These are phyloP conservation scores for Aphanomyces cochlioides DNA, from an alignment of 352 stramenopile genomes.

Conservation along the genomic window DNA sequence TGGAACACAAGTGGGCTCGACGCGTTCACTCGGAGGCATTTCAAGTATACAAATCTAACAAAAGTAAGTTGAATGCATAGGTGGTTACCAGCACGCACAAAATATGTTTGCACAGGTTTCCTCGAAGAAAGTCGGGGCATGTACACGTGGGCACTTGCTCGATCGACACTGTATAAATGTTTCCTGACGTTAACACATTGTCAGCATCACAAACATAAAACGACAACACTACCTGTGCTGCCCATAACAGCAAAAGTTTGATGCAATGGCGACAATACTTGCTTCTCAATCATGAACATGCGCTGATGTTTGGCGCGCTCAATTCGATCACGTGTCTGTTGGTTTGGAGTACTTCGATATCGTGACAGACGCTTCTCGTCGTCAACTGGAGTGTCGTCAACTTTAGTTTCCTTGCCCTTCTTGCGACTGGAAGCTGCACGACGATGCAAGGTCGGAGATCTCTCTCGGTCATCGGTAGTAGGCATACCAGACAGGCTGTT, in stretches of 20 bases:
- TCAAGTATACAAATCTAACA: slow-evolving; percentile 10
- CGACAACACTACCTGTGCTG: not conserved
- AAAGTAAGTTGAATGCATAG: not conserved
- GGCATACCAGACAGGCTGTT: too few relatives aligned
- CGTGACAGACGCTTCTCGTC: not conserved
- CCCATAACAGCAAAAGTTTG: slow-evolving; percentile 15
- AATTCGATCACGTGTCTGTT: slow-evolving; percentile 1
- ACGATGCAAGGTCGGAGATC: not conserved
- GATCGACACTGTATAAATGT: slow-evolving; percentile 17
- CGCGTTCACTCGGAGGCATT: slow-evolving; percentile 5
- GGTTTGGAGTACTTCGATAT: not conserved
- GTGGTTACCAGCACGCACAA: not conserved
- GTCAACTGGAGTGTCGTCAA: not conserved
- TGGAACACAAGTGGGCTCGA: slow-evolving; percentile 3
- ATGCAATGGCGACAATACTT: slow-evolving; percentile 1
- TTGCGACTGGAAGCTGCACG: not conserved
- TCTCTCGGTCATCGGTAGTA: too few relatives aligned
- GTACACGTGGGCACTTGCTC: not conserved
- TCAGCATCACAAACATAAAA: not conserved
- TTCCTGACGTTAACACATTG: not conserved
- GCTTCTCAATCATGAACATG: slow-evolving; percentile 19
- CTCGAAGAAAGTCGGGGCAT: slow-evolving; percentile 5
- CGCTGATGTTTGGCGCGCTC: not conserved
- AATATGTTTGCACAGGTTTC: slow-evolving; percentile 20
- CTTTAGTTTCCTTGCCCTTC: not conserved